phyloP scores from a whole-genome alignment of 192 early-diverging fungal species.

The Spizellomyces punctatus region DNA sequence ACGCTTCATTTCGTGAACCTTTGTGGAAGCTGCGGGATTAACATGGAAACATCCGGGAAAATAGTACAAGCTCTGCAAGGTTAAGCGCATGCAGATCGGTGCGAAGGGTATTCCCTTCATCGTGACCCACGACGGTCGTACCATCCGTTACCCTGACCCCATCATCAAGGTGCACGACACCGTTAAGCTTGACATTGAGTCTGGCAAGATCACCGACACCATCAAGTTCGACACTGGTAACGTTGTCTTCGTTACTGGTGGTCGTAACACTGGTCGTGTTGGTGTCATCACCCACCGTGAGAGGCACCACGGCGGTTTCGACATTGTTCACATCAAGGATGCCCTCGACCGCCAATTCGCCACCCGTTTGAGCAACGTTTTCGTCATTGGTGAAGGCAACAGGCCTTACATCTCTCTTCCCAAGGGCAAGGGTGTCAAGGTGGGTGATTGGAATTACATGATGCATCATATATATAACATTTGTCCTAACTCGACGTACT shows the following conservation, averaged over 20 bases:
- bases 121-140: constrained; percentile 99
- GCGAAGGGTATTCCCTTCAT: constrained; percentile 94
- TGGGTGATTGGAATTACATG: constrained; percentile 2
- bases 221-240: constrained; percentile 99
- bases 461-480: neutral
- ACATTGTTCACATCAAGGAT: constrained; percentile 99
- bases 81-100: constrained; percentile 93
- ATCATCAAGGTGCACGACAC: constrained; percentile 99
- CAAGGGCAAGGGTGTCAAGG: constrained; percentile 96
- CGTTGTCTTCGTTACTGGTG: constrained; percentile 95
- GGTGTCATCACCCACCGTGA: constrained; percentile 96
- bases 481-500: neutral
- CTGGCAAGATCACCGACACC: constrained; percentile 88
- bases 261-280: constrained; percentile 97
- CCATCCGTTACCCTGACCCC: constrained; percentile 99
- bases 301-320: constrained; percentile 96
- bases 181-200: constrained; percentile 94
- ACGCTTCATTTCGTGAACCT: neutral
- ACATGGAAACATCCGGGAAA: too few species aligned
- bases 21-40: too few species aligned
- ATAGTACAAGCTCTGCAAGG: constrained; percentile 98
- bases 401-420: constrained; percentile 96
- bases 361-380: constrained; percentile 96
- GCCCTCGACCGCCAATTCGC: constrained; percentile 92
- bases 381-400: constrained; percentile 77